Base-by-base conservation (phyloP, 2,329 filamentous ascomycete genomes). In the Dendryphion nanum region DNA sequence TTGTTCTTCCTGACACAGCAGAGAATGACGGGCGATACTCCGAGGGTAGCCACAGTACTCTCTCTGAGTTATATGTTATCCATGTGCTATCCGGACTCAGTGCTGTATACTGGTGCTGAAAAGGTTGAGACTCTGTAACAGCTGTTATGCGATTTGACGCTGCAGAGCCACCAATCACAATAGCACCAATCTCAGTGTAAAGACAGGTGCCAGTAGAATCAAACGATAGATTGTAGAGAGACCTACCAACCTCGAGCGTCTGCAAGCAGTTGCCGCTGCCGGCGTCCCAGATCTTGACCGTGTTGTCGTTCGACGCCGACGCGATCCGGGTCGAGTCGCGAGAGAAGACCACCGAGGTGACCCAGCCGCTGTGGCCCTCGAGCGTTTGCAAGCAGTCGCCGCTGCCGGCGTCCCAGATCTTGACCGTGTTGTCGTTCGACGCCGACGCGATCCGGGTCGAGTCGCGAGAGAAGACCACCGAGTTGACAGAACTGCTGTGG, bases 241-340 rank as follows among this genome's bases (percentile, higher is more conserved):
- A 13, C 29, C 2, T 4, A 30, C 4, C 13, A n/a, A 17, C 16
- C 12, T 30, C 8, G 13, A 48, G 21, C 34, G 37, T 48, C 28
- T 38, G 35, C 23, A 51, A 37, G 30, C 37, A 15, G 16, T 30
- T 15, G 16, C 29, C 29, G 29, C 29, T 30, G 16, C 16, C 16
- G 35, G 38, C 29, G 24, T 53, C 50, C 50, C 45, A 54, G 36
- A 54, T 35, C 43, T 40, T 47, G 30, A 49, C 16, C 15, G 29
- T 30, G 2, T 4, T 41, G 1, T 35, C 38, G n/a, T n/a, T n/a
- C 19, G 48, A 53, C 15, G 18, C 50, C n/a, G 52, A 53, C 15
- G 44, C 49, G 14, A 55, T 33, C 30, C 30, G 35, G 6, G 33
- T 36, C 15, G 33, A 40, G 38, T 56, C 40, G 24, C 26, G 34